Evolutionary conservation across 2,329 filamentous ascomycete genomes (phyloP).

Genomic region (Aspergillus hiratsukae): DNA sequence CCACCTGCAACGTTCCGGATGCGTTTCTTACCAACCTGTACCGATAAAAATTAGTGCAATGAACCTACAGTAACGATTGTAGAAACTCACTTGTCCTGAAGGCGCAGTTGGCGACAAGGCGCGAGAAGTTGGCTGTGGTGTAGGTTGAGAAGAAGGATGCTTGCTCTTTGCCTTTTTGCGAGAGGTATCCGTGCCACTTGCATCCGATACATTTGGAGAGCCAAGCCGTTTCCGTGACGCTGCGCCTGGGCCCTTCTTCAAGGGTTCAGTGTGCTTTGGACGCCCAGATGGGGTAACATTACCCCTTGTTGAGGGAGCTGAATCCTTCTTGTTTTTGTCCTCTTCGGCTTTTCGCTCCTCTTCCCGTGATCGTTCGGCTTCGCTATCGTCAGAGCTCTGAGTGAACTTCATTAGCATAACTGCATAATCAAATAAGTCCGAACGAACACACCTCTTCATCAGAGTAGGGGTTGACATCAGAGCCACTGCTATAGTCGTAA

Average conservation of each 20-base stretch:
- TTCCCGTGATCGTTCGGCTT: conserved; percentile 59
- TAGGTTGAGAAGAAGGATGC: conserved; percentile 37
- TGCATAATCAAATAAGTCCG: conserved; percentile 20
- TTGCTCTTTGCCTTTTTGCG: conserved; percentile 76
- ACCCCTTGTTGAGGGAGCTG: conserved; percentile 63
- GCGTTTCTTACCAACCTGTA: conserved; percentile 50
- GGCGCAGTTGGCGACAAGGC: conserved; percentile 59
- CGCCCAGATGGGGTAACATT: conserved; percentile 62
- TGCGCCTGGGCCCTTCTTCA: conserved; percentile 47
- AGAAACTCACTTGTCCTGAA: conserved; percentile 46
- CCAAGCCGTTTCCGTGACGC: conserved; percentile 75
- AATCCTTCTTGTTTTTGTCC: conserved; percentile 49
- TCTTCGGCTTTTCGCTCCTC: conserved; percentile 57
- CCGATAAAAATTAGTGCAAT: conserved; percentile 3
- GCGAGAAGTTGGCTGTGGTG: conserved; percentile 46
- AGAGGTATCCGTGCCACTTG: conserved; percentile 83
- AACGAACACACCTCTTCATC: conserved; percentile 43
- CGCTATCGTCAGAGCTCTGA: conserved; percentile 58
- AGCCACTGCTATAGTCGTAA: conserved; percentile 75
- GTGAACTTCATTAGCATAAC: conserved; percentile 12
- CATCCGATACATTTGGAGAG: conserved; percentile 83
- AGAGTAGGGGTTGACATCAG: conserved; percentile 54
- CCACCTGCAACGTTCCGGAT: conserved; percentile 29
- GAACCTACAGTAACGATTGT: neutral
- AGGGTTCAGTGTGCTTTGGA: conserved; percentile 49